Base-by-base conservation (phyloP, 1,139 yeast genomes). In the Pichia sp. region DNA sequence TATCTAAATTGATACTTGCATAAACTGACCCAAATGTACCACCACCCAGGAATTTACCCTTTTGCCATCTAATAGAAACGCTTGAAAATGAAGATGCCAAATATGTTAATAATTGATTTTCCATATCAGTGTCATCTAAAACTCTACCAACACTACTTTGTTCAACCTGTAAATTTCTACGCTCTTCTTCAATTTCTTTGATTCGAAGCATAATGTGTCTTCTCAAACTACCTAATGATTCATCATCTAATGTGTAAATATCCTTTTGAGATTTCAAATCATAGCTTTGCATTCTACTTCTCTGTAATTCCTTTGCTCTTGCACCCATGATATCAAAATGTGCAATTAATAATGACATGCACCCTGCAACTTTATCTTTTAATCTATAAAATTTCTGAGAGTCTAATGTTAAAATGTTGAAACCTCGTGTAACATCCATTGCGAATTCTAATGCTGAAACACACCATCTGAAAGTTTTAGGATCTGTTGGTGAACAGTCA, bases 321-420 rank as follows among this genome's bases (percentile, higher is more conserved):
- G 97, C 97, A 46, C 98, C 98, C 96, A 92, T 92, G 49, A 92
- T 89, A 68, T 92, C 98, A 62, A 92, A 92, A 68, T 92, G 98
- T 0, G 97, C 87, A 55, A 92, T 90, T 53, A 92, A 73, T 47
- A 92, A 71, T 1, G 97, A 82, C 94, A 92, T 89, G 66, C 97
- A 89, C 2, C 95, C 86, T 0, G 97, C 96, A 40, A 92, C 96
- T 62, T 88, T 89, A 48, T 80, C 75, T 57, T 89, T 82, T 57
- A 92, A 70, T 44, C 74, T 70, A 49, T 77, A 72, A 62, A 90
- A 92, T 60, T 86, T 92, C 23, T 80, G 86, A 53, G 87, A 88
- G 50, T 79, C 79, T 43, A 92, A 71, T 0, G 90, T 88, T 50
- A 90, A 70, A 40, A 92, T 88, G 60, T 90, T 90, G 63, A 86